These are phyloP conservation scores for Annulohypoxylon maeteangense DNA, from an alignment of 495 filamentous ascomycete species.

Conservation along the genomic window DNA sequence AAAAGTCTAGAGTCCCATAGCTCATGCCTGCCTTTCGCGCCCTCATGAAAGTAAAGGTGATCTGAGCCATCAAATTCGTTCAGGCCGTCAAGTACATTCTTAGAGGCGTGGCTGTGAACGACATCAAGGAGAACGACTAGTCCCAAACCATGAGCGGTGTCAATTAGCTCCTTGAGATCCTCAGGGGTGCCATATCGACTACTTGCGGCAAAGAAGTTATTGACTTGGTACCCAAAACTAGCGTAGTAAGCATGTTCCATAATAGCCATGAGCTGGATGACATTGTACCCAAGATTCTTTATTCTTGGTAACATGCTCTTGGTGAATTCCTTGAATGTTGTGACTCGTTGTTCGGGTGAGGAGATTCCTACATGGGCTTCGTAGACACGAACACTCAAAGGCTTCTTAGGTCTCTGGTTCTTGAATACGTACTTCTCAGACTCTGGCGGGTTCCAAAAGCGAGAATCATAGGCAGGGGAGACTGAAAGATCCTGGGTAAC, in stretches of 20 bases:
- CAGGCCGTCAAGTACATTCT: conserved; percentile 93
- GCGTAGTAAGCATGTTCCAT: conserved; percentile 99
- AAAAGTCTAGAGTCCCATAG: conserved; percentile 96
- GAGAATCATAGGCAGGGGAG: conserved; percentile 90
- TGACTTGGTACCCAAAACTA: conserved; percentile 98
- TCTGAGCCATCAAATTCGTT: conserved; percentile 96
- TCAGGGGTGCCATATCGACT: conserved; percentile 95
- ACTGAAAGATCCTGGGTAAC: conserved; percentile 91
- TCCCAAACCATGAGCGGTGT: conserved; percentile 92
- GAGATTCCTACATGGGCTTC: conserved; percentile 98
- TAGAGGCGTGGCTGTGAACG: conserved; percentile 96
- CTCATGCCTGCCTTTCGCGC: conserved; percentile 83
- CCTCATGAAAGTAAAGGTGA: conserved; percentile 94
- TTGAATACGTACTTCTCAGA: conserved; percentile 82
- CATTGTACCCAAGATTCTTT: conserved; percentile 91
- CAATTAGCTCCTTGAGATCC: conserved; percentile 94
- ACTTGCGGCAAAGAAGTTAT: conserved; percentile 97
- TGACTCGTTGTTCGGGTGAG: conserved; percentile 85
- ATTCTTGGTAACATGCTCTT: conserved; percentile 90
- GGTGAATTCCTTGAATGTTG: conserved; percentile 98
- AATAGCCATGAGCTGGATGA: conserved; percentile 97
- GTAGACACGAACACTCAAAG: conserved; percentile 87
- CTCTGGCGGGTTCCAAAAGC: conserved; percentile 95
- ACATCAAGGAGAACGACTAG: conserved; percentile 94
- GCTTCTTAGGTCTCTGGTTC: conserved; percentile 83